phyloP scores from a whole-genome alignment of 2,329 filamentous ascomycete species.

The Macroventuria anomochaeta region DNA sequence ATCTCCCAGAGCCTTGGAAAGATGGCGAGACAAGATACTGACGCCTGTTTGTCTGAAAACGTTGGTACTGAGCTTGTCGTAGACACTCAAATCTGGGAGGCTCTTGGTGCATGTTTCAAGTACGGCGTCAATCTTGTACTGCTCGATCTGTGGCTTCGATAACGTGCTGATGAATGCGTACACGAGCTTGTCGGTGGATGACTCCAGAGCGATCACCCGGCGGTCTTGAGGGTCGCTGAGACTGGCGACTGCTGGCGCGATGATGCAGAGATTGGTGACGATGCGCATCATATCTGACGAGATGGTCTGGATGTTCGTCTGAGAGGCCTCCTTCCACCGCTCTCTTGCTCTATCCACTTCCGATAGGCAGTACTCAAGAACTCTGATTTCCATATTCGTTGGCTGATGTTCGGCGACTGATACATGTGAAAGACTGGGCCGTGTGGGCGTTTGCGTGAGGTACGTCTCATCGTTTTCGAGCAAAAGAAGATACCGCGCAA shows the following conservation, averaged over 20 bases:
- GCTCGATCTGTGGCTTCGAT: conserved; percentile 47
- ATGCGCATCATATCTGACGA: conserved; percentile 59
- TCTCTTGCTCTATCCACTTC: conserved; percentile 56
- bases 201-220: conserved; percentile 31
- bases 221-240: conserved; percentile 29
- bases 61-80: conserved; percentile 20
- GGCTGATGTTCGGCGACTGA: conserved; percentile 25
- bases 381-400: conserved; percentile 31
- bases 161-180: conserved; percentile 46
- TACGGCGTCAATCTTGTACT: conserved; percentile 53
- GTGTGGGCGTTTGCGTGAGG: conserved; percentile 4
- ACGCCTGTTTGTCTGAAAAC: conserved; percentile 42
- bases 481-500: conserved; percentile 60
- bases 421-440: conserved; percentile 7
- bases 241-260: conserved; percentile 44
- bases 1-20: conserved; percentile 39
- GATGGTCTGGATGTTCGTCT: conserved; percentile 54
- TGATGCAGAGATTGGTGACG: conserved; percentile 57
- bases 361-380: conserved; percentile 55
- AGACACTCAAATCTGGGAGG: conserved; percentile 36
- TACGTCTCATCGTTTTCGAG: conserved; percentile 26
- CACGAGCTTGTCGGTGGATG: conserved; percentile 29
- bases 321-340: conserved; percentile 52
- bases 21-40: conserved; percentile 39
- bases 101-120: conserved; percentile 46